Evolutionary conservation across 2,329 filamentous ascomycete species (phyloP).

Genomic region (Nakataea oryzae): DNA sequence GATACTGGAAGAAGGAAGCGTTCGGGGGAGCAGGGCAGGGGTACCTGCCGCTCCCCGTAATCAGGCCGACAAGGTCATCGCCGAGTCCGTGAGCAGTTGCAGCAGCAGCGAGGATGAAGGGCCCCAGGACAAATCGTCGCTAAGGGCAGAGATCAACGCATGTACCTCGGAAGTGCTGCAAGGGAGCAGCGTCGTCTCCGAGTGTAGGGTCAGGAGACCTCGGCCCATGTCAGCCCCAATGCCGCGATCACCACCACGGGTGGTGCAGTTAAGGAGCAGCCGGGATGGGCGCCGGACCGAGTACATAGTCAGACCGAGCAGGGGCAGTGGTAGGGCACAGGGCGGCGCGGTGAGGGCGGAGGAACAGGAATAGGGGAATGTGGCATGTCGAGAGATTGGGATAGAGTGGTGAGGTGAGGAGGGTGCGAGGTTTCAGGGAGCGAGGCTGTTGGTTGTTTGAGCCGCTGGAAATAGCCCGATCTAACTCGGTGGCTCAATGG

Average conservation of each 20-base stretch:
- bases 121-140: background rate
- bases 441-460: too few species aligned
- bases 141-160: background rate
- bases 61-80: background rate
- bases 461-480: too few species aligned
- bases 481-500: background rate
- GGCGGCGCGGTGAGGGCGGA: background rate
- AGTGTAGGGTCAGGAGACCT: background rate
- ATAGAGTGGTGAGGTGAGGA: too few species aligned
- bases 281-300: background rate
- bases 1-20: background rate
- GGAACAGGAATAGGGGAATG: background rate
- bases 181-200: constrained; percentile 3
- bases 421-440: too few species aligned
- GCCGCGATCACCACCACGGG: background rate
- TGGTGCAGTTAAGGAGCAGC: background rate
- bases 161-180: background rate
- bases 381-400: too few species aligned
- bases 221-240: background rate
- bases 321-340: background rate
- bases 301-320: background rate
- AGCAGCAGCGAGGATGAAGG: background rate
- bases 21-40: background rate
- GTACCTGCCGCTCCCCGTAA: too few species aligned
- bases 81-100: background rate